Percentiles rank a stretch among this genome's conserved stretches.
Evolutionary conservation across 805 yeast genomes (phyloP).

Genomic region (Zygotorulaspora chibaensis): DNA sequence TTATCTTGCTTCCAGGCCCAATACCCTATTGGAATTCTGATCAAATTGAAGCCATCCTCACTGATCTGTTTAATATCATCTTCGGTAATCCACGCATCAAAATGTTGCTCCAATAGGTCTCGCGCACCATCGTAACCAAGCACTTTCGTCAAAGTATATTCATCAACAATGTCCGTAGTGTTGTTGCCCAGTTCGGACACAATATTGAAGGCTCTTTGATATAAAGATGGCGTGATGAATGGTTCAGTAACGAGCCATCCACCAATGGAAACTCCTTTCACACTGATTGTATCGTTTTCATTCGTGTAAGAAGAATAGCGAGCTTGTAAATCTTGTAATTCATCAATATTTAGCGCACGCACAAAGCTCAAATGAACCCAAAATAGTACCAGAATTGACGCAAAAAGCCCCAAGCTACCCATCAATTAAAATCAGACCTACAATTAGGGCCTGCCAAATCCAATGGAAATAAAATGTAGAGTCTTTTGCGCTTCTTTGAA

Average conservation of each 20-base stretch:
- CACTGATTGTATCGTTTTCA: constrained; percentile 1
- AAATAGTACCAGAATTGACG: not conserved
- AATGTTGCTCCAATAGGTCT: constrained; percentile 45
- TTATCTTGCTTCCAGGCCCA: constrained; percentile 60
- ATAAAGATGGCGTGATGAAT: constrained; percentile 62
- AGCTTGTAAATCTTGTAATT: constrained; percentile 4
- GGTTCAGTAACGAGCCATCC: constrained; percentile 75
- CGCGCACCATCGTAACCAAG: constrained; percentile 48
- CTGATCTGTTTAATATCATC: constrained; percentile 51
- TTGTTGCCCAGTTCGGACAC: constrained; percentile 30
- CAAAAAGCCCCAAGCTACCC: not conserved
- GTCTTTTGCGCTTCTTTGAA: too few relatives aligned
- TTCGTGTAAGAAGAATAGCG: constrained; percentile 5
- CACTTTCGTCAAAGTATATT: constrained; percentile 47
- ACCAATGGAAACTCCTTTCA: constrained; percentile 53
- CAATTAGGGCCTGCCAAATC: not conserved
- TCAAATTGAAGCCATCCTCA: constrained; percentile 56
- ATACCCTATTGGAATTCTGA: constrained; percentile 75
- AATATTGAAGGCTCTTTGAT: constrained; percentile 35
- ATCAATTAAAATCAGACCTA: not conserved
- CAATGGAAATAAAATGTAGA: not conserved
- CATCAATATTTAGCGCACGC: not conserved
- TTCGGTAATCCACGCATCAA: constrained; percentile 56
- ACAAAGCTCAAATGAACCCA: not conserved
- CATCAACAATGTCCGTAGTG: constrained; percentile 46